Percentiles rank a stretch among this genome's conserved stretches.
These are phyloP conservation scores for Candida fluviatilis DNA, from an alignment of 805 yeast species.

Conservation along the genomic window DNA sequence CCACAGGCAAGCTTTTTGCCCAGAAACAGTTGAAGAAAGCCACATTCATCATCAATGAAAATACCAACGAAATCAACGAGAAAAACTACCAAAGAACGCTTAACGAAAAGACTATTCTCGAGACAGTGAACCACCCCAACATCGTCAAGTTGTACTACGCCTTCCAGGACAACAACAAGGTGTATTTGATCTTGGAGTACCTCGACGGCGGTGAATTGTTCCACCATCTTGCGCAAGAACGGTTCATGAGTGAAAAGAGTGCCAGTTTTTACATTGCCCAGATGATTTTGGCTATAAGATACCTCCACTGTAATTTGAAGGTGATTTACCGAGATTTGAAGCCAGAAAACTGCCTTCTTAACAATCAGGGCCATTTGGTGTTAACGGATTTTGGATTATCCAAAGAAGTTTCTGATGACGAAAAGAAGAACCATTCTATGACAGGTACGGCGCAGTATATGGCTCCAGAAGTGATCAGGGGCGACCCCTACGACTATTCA, in stretches of 20 bases:
- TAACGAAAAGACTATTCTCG: conserved; percentile 39
- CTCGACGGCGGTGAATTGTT: conserved; percentile 44
- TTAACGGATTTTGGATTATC: conserved; percentile 44
- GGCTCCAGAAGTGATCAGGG: conserved; percentile 44
- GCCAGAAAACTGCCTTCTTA: conserved; percentile 44
- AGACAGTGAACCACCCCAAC: conserved; percentile 39
- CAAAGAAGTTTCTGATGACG: conserved; percentile 25
- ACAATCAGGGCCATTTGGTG: conserved; percentile 36
- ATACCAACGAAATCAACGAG: conserved; percentile 27
- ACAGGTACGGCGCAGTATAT: conserved; percentile 45
- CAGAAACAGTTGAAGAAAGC: conserved; percentile 42
- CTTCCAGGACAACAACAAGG: conserved; percentile 41
- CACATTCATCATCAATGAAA: conserved; percentile 29
- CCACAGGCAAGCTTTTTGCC: conserved; percentile 38
- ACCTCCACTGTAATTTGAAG: conserved; percentile 32
- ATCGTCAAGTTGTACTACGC: conserved; percentile 43
- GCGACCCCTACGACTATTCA: conserved; percentile 36
- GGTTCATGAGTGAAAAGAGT: conserved; percentile 25
- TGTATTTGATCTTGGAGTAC: conserved; percentile 41
- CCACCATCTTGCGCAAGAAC: conserved; percentile 32
- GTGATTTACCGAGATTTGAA: conserved; percentile 42
- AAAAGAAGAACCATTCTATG: conserved; percentile 24
- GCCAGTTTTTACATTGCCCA: conserved; percentile 42
- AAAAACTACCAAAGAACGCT: conserved; percentile 34
- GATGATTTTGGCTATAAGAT: conserved; percentile 36